Evolutionary conservation across 352 stramenopile genomes (phyloP).

Genomic region (Globisporangium alternatum): DNA sequence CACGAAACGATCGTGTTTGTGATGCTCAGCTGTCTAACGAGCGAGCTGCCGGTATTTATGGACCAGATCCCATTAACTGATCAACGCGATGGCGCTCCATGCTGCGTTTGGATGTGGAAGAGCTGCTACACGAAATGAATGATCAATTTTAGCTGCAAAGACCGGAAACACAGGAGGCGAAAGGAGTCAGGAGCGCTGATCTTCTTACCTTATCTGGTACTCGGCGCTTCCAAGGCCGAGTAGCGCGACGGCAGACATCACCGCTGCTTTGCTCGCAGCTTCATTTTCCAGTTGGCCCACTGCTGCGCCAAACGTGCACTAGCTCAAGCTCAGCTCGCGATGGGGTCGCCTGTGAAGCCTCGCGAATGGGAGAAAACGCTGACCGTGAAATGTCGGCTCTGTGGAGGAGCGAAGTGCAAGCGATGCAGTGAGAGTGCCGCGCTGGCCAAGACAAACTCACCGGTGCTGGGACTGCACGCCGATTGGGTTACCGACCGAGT

Average conservation of each 20-base stretch:
- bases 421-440: constrained; percentile 80
- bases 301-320: not conserved
- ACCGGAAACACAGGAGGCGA: constrained; percentile 4
- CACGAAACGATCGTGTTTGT: constrained; percentile 12
- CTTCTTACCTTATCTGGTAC: constrained; percentile 1
- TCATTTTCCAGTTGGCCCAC: constrained; percentile 6
- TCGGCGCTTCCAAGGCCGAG: not conserved
- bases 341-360: constrained; percentile 71
- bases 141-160: constrained; percentile 2
- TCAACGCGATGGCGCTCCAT: not conserved
- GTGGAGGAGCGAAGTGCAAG: constrained; percentile 84
- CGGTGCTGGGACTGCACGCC: constrained; percentile 78
- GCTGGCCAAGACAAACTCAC: constrained; percentile 67
- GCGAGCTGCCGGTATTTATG: constrained; percentile 1
- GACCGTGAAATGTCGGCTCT: constrained; percentile 84
- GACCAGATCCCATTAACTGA: not conserved
- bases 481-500: constrained; percentile 86
- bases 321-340: constrained; percentile 12
- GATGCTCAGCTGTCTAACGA: constrained; percentile 1
- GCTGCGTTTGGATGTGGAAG: not conserved
- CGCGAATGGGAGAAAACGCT: constrained; percentile 82
- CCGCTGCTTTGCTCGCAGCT: not conserved
- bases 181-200: not conserved
- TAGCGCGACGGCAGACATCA: not conserved
- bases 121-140: not conserved